Conservation (phyloP, 352 stramenopile genomes). For the Stramenopiles sp. region DNA sequence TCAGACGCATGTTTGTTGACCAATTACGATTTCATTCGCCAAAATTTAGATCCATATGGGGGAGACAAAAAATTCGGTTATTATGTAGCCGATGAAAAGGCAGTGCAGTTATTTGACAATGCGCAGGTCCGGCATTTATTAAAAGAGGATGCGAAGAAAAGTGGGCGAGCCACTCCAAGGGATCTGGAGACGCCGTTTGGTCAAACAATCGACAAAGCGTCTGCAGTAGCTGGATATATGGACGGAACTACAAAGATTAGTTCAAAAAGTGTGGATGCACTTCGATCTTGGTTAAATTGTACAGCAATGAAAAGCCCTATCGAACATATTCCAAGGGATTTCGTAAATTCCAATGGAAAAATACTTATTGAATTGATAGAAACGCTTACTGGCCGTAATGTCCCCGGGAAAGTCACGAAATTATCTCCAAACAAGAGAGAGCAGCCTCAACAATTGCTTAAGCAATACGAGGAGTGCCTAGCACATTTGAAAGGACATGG, state of each 20-base stretch:
- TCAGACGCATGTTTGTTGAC: conserved; percentile 74
- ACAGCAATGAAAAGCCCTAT: conserved; percentile 31
- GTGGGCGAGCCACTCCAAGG: background rate
- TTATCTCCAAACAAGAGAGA: conserved; percentile 32
- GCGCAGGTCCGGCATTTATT: background rate
- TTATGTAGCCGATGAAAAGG: background rate
- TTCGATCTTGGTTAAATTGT: conserved; percentile 25
- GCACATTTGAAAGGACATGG: conserved; percentile 71
- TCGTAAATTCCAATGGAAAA: conserved; percentile 47
- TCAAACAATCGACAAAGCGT: background rate
- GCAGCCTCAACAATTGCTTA: conserved; percentile 31
- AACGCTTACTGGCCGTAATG: conserved; percentile 57
- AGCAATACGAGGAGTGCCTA: conserved; percentile 59
- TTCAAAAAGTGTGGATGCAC: conserved; percentile 17
- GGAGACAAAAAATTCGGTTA: conserved; percentile 2
- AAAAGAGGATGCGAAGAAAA: background rate
- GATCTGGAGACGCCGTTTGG: background rate
- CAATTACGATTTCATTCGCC: conserved; percentile 51
- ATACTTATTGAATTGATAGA: conserved; percentile 54
- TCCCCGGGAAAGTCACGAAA: conserved; percentile 30
- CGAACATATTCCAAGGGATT: conserved; percentile 43
- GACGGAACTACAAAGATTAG: conserved; percentile 12
- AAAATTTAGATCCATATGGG: background rate
- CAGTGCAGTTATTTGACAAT: background rate
- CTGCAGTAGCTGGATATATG: background rate